Conservation (phyloP, 2,329 filamentous ascomycete genomes). For the Dryadomyces sulphureus region DNA sequence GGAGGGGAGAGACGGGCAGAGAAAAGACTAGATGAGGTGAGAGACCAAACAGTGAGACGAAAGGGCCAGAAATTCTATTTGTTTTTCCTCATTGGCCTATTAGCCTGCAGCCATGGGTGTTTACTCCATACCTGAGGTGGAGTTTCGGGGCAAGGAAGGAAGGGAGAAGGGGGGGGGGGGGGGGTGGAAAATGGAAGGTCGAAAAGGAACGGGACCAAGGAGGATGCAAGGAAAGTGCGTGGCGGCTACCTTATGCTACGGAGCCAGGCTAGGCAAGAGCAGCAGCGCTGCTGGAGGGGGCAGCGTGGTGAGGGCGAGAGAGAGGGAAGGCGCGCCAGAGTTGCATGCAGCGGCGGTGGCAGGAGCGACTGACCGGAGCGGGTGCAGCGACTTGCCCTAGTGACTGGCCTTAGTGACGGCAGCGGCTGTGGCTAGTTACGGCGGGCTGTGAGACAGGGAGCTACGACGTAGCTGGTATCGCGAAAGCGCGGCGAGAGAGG, state of each 20-base stretch:
- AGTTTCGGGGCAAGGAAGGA: not conserved
- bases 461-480: not conserved
- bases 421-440: slow-evolving; percentile 4
- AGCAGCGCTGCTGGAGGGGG: too few species aligned
- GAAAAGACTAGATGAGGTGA: not conserved
- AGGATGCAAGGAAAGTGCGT: not conserved
- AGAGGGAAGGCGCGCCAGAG: slow-evolving; percentile 1
- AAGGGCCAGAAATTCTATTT: not conserved
- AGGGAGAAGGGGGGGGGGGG: not conserved
- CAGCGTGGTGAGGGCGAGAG: too few species aligned
- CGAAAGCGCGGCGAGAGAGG: not conserved
- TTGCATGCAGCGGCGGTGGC: slow-evolving; percentile 5
- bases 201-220: not conserved
- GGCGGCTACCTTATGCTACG: not conserved
- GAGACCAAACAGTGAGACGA: slow-evolving; percentile 1
- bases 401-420: too few species aligned
- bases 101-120: not conserved
- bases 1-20: not conserved
- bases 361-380: too few species aligned
- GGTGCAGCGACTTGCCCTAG: too few species aligned
- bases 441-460: too few species aligned
- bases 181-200: not conserved
- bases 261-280: too few species aligned
- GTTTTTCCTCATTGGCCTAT: not conserved
- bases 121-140: not conserved